A percentile compares a stretch with the other conserved stretches of the same genome.
Evolutionary conservation across 306 rosid genomes (phyloP).

Genomic region (Glycyrrhiza uralensis): DNA sequence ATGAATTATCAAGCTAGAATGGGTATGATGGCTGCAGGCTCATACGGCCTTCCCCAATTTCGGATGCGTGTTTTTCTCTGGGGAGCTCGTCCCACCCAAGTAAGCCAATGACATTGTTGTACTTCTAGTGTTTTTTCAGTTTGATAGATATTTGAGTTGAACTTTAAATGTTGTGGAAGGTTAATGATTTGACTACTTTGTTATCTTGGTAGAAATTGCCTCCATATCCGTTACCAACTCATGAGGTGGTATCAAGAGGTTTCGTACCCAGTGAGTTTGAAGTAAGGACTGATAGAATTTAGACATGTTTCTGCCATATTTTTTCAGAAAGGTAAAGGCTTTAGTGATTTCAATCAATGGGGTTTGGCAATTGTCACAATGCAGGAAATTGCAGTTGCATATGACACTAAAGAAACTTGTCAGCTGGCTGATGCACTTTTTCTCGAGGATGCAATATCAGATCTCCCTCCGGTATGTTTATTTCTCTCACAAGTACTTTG

Average conservation of each 20-base stretch:
- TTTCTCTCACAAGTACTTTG: not conserved
- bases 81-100: slow-evolving; percentile 71
- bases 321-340: not conserved
- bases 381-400: slow-evolving; percentile 44
- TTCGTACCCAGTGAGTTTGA: slow-evolving; percentile 36
- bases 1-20: slow-evolving; percentile 75
- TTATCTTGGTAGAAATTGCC: slow-evolving; percentile 34
- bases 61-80: slow-evolving; percentile 81
- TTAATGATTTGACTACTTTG: not conserved
- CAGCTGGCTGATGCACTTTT: slow-evolving; percentile 26
- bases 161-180: not conserved
- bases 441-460: slow-evolving; percentile 40
- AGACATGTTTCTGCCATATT: not conserved
- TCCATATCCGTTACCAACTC: slow-evolving; percentile 49
- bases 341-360: not conserved
- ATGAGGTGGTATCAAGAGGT: slow-evolving; percentile 38
- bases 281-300: slow-evolving; percentile 23
- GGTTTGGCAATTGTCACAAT: not conserved
- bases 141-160: not conserved
- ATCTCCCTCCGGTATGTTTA: slow-evolving; percentile 42
- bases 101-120: slow-evolving; percentile 8
- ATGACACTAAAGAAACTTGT: slow-evolving; percentile 6
- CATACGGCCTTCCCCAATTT: slow-evolving; percentile 79
- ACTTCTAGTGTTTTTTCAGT: too few species aligned
- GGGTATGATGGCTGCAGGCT: slow-evolving; percentile 89